Conservation (phyloP, 208 protist genomes). For the Trypanosoma theileri region DNA sequence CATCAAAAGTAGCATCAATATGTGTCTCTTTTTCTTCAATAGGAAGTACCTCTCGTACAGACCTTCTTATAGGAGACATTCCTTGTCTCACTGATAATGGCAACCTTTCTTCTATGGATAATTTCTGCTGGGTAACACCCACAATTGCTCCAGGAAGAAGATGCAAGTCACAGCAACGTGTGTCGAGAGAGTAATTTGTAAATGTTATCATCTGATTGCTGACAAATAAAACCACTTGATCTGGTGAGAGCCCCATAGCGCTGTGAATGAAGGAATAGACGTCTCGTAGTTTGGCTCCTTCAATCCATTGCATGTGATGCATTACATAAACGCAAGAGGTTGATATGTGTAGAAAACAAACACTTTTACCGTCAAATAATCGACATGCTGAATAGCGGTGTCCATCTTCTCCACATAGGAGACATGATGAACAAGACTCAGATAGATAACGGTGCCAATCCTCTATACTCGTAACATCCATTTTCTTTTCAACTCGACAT, state of each 20-base stretch:
- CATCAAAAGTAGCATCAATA: constrained; percentile 1
- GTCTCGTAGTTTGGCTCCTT: constrained; percentile 30
- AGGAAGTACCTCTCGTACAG: neutral
- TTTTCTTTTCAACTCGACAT: neutral
- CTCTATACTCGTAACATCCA: neutral
- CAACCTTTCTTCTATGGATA: neutral
- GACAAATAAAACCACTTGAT: constrained; percentile 13
- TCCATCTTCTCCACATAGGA: constrained; percentile 37
- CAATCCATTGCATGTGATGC: constrained; percentile 34
- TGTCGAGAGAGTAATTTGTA: constrained; percentile 11
- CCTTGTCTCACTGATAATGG: neutral
- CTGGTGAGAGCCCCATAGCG: constrained; percentile 18
- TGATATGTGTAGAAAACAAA: constrained; percentile 37
- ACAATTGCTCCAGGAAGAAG: constrained; percentile 41
- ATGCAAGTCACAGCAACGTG: constrained; percentile 32
- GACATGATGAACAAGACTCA: constrained; percentile 20
- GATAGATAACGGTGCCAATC: neutral
- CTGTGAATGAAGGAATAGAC: constrained; percentile 37
- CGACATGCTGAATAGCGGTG: constrained; percentile 46
- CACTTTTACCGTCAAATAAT: constrained; percentile 29
- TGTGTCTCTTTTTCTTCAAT: neutral
- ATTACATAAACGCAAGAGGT: constrained; percentile 42
- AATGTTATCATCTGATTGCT: neutral
- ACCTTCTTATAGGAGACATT: no score
- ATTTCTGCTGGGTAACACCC: constrained; percentile 10